Percentiles rank a stretch among this genome's conserved stretches.
These are phyloP conservation scores for Malus sieversii DNA, from an alignment of 306 rosid species.

Conservation along the genomic window DNA sequence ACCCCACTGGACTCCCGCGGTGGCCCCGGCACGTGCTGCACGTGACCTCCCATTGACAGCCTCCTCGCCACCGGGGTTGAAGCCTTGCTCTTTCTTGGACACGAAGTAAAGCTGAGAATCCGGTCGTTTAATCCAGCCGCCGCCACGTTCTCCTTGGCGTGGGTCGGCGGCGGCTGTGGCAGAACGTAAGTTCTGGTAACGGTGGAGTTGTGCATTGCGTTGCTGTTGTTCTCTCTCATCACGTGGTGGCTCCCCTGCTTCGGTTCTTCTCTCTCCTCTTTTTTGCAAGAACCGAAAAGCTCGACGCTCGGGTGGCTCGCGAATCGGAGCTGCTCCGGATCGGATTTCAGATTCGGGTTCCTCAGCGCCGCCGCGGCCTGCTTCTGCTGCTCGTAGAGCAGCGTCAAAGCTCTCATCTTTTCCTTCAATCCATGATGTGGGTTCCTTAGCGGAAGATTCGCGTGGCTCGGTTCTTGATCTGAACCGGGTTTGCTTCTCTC, in stretches of 20 bases:
- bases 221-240: constrained; percentile 55
- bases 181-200: constrained; percentile 55
- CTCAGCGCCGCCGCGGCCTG: constrained; percentile 57
- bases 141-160: constrained; percentile 48
- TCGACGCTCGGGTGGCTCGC: constrained; percentile 27
- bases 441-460: constrained; percentile 37
- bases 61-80: constrained; percentile 51
- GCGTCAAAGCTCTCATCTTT: constrained; percentile 75
- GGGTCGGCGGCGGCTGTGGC: constrained; percentile 40
- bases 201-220: constrained; percentile 43
- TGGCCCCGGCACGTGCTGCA: not conserved
- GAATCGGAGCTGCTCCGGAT: constrained; percentile 27
- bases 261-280: constrained; percentile 20
- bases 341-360: constrained; percentile 26
- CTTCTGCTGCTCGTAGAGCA: constrained; percentile 81
- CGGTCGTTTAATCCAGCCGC: constrained; percentile 39
- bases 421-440: constrained; percentile 90
- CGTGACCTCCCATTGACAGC: constrained; percentile 42
- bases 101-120: constrained; percentile 53
- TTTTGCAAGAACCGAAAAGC: constrained; percentile 25
- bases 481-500: constrained; percentile 20
- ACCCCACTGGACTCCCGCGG: constrained; percentile 15
- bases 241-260: constrained; percentile 13
- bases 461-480: constrained; percentile 27
- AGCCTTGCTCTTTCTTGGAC: constrained; percentile 32